Conservation (phyloP, 1,284 basidiomycete species). For the Kwoniella shivajii region DNA sequence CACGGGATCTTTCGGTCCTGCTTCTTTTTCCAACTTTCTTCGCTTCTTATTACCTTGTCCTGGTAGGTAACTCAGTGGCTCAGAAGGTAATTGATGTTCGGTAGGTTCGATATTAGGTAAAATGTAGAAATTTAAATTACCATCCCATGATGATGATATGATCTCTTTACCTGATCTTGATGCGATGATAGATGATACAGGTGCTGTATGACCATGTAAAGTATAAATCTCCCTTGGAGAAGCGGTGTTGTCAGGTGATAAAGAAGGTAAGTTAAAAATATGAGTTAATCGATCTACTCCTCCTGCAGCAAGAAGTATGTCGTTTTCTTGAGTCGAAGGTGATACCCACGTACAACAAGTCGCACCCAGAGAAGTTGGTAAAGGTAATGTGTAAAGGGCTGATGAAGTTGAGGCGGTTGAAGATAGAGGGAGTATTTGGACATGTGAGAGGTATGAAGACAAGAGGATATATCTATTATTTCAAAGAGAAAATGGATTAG, state of each 20-base stretch:
- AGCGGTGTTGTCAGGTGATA: slow-evolving; percentile 46
- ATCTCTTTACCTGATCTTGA: slow-evolving; percentile 63
- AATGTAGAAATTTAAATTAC: slow-evolving; percentile 69
- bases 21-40: slow-evolving; percentile 54
- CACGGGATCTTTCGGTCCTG: slow-evolving; percentile 54
- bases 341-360: slow-evolving; percentile 70
- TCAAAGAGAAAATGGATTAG: slow-evolving; percentile 1
- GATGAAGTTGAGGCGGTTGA: slow-evolving; percentile 21
- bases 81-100: slow-evolving; percentile 51
- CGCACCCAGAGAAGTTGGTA: slow-evolving; percentile 60
- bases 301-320: slow-evolving; percentile 67
- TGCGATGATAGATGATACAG: slow-evolving; percentile 67
- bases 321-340: slow-evolving; percentile 43
- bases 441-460: slow-evolving; percentile 75
- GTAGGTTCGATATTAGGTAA: slow-evolving; percentile 44
- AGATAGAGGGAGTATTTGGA: slow-evolving; percentile 67
- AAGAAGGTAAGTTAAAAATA: slow-evolving; percentile 61
- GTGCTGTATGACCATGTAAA: slow-evolving; percentile 72
- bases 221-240: slow-evolving; percentile 60
- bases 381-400: slow-evolving; percentile 46
- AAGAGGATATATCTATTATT: slow-evolving; percentile 73
- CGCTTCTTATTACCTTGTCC: slow-evolving; percentile 62
- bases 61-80: slow-evolving; percentile 49
- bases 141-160: slow-evolving; percentile 77
- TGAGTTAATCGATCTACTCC: slow-evolving; percentile 79